Conservation (phyloP, 139 green algal genomes). For the Tetradesmus obliquus region DNA sequence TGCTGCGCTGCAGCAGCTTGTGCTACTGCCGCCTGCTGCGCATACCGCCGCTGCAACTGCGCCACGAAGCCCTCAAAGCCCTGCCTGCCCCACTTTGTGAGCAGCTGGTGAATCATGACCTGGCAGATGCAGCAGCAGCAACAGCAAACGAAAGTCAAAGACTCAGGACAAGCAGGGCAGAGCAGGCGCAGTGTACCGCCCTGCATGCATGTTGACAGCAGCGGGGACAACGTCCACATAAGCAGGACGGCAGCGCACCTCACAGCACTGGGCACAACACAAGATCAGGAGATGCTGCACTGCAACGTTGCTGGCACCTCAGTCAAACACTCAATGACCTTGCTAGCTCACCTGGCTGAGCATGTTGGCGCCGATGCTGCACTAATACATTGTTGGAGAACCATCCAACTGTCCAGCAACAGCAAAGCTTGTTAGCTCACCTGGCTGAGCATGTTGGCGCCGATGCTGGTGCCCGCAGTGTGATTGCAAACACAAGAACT, state of each 20-base stretch:
- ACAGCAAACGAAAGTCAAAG: neutral
- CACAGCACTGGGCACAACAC: too few species aligned
- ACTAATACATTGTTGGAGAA: too few species aligned
- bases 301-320: too few species aligned
- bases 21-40: neutral
- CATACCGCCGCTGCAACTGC: conserved; percentile 13
- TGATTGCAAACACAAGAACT: conserved; percentile 45
- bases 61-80: conserved; percentile 14
- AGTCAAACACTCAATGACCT: neutral
- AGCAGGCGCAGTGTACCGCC: too few species aligned
- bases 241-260: too few species aligned
- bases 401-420: neutral
- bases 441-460: neutral
- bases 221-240: too few species aligned
- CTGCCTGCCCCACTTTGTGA: neutral
- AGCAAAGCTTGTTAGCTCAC: neutral
- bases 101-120: neutral
- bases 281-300: too few species aligned
- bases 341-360: neutral
- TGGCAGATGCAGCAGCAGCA: neutral
- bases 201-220: too few species aligned
- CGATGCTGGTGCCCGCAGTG: conserved; percentile 50
- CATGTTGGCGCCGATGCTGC: neutral
- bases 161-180: too few species aligned
- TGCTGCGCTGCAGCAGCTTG: neutral